Evolutionary conservation across 768 basidiomycete genomes (phyloP).

Genomic region (Gloeophyllum trabeum): DNA sequence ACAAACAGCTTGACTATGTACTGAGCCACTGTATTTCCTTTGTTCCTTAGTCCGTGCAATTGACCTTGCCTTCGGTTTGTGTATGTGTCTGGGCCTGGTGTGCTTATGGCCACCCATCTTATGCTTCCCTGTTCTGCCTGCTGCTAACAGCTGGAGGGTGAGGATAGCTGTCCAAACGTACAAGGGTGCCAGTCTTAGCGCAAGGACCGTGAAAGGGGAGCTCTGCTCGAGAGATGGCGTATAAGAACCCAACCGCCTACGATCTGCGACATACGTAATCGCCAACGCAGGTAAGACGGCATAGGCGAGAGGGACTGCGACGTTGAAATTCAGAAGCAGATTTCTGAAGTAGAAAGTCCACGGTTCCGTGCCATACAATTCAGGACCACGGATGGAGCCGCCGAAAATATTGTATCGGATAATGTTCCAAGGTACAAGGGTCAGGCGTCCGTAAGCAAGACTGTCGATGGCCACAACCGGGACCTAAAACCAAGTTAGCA

Average conservation of each 20-base stretch:
- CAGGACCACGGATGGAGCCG: slow-evolving; percentile 68
- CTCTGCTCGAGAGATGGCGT: slow-evolving; percentile 45
- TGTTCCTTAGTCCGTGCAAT: too few species aligned
- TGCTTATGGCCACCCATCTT: too few species aligned
- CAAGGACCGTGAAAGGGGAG: slow-evolving; percentile 71
- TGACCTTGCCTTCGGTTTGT: too few species aligned
- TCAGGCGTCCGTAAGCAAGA: slow-evolving; percentile 69
- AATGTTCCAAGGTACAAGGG: slow-evolving; percentile 88
- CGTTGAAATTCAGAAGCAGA: slow-evolving; percentile 90
- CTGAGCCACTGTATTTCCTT: too few species aligned
- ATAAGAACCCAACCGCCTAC: slow-evolving; percentile 55
- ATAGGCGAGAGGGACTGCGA: slow-evolving; percentile 71
- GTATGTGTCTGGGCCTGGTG: too few species aligned
- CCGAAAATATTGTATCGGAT: slow-evolving; percentile 89
- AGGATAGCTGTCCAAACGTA: slow-evolving; percentile 88
- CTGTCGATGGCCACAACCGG: slow-evolving; percentile 81
- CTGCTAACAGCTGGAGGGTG: slow-evolving; percentile 63
- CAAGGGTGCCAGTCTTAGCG: slow-evolving; percentile 71
- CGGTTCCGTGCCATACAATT: slow-evolving; percentile 87
- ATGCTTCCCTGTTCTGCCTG: too few species aligned
- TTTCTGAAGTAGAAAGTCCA: slow-evolving; percentile 82
- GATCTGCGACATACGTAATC: slow-evolving; percentile 66
- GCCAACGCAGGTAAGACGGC: slow-evolving; percentile 68
- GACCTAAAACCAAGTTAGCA: too few species aligned
- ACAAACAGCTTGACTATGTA: too few species aligned